Conservation (phyloP, 2,329 filamentous ascomycete species). For the Zarea fungicola region DNA sequence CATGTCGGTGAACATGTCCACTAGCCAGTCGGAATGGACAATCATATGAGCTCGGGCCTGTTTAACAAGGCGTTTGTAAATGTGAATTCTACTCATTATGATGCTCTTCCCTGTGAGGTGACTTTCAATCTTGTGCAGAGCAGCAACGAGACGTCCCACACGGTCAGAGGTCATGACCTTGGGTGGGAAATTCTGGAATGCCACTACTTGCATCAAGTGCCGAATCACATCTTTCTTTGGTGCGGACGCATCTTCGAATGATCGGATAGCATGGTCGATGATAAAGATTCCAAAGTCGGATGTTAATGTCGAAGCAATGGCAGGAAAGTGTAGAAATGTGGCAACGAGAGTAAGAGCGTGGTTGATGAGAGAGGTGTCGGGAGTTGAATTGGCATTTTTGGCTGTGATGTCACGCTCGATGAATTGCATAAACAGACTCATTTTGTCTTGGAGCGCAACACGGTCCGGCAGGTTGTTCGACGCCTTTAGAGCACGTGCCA, state of each 20-base stretch:
- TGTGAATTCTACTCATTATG: conserved; percentile 66
- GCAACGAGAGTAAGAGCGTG: conserved; percentile 74
- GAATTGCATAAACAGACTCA: conserved; percentile 72
- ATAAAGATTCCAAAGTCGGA: conserved; percentile 77
- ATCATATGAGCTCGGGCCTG: conserved; percentile 69
- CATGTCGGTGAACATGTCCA: conserved; percentile 76
- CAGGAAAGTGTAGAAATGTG: conserved; percentile 68
- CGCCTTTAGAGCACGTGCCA: conserved; percentile 69
- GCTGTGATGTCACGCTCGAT: conserved; percentile 75
- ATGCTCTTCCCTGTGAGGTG: conserved; percentile 77
- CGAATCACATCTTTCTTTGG: conserved; percentile 70
- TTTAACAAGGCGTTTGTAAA: conserved; percentile 72
- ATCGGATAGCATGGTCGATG: conserved; percentile 72
- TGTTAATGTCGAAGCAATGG: conserved; percentile 64
- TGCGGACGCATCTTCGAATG: conserved; percentile 60
- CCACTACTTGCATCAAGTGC: conserved; percentile 74
- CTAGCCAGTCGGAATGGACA: conserved; percentile 69
- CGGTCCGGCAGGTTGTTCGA: conserved; percentile 78
- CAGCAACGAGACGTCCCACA: conserved; percentile 63
- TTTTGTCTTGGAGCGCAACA: conserved; percentile 67
- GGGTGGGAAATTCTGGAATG: conserved; percentile 70
- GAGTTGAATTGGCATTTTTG: conserved; percentile 48
- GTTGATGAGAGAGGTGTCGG: conserved; percentile 66
- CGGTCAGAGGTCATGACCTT: conserved; percentile 70
- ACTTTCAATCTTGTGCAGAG: conserved; percentile 67